These are phyloP conservation scores for Gamsiella multidivaricata DNA, from an alignment of 192 early-diverging fungal genomes.

Conservation along the genomic window DNA sequence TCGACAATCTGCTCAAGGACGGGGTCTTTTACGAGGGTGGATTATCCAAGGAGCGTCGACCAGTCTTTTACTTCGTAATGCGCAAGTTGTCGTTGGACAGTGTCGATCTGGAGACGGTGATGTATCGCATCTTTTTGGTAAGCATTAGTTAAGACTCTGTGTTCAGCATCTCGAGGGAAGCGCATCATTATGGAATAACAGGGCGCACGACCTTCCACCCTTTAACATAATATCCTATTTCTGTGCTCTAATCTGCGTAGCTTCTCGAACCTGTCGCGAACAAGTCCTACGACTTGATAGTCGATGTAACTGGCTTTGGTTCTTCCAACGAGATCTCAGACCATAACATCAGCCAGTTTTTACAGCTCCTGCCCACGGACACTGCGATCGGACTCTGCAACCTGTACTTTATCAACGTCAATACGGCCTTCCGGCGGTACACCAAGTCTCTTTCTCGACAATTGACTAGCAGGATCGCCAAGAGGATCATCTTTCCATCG, in stretches of 20 bases:
- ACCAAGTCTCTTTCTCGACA: conserved; percentile 65
- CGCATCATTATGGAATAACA: too few species aligned
- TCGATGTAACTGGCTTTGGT: conserved; percentile 86
- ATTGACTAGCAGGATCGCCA: conserved; percentile 65
- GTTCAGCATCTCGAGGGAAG: too few species aligned
- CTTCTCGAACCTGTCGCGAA: conserved; percentile 74
- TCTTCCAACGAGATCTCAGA: conserved; percentile 82
- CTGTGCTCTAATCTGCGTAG: conserved; percentile 15
- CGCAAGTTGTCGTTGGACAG: conserved; percentile 78
- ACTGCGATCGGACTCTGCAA: conserved; percentile 71
- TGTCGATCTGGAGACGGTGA: conserved; percentile 86
- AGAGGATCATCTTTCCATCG: conserved; percentile 76
- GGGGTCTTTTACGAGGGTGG: conserved; percentile 87
- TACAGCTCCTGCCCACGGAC: conserved; percentile 77
- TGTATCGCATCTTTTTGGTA: conserved; percentile 80
- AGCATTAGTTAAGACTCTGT: conserved; percentile 3
- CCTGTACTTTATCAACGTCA: conserved; percentile 86
- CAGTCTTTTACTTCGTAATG: conserved; percentile 88
- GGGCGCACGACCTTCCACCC: too few species aligned
- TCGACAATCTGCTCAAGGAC: conserved; percentile 75
- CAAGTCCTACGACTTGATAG: conserved; percentile 81
- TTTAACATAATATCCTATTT: neutral
- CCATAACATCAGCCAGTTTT: conserved; percentile 79
- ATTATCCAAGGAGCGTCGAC: conserved; percentile 74
- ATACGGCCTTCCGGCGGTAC: conserved; percentile 80